A percentile compares a stretch with the other conserved stretches of the same genome.
Conservation (phyloP, 768 basidiomycete species). For the Multifurca ochricompacta region DNA sequence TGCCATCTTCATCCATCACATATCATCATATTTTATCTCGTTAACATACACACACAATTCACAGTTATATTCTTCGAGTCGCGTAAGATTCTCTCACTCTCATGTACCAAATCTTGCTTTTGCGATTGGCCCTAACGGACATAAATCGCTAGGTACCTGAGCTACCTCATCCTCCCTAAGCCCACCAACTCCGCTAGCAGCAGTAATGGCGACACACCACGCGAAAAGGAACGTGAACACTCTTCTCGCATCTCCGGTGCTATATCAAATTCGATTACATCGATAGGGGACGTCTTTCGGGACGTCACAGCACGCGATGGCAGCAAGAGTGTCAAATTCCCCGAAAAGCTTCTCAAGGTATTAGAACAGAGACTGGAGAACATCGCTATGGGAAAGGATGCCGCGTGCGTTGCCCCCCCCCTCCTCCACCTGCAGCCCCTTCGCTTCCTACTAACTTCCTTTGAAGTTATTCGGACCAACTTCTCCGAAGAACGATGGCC, state of each 20-base stretch:
- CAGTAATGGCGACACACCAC: slow-evolving; percentile 28
- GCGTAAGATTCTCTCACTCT: slow-evolving; percentile 47
- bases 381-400: slow-evolving; percentile 90
- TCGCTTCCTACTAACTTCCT: neutral
- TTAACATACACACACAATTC: slow-evolving; percentile 9
- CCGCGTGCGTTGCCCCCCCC: slow-evolving; percentile 52
- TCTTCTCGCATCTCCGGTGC: slow-evolving; percentile 59
- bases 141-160: slow-evolving; percentile 48
- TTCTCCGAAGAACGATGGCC: slow-evolving; percentile 83
- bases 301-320: slow-evolving; percentile 56
- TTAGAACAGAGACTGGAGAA: slow-evolving; percentile 84
- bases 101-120: neutral
- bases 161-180: slow-evolving; percentile 63
- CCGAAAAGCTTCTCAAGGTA: slow-evolving; percentile 87
- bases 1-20: too few species aligned
- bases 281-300: slow-evolving; percentile 73
- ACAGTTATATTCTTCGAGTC: slow-evolving; percentile 74
- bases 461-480: slow-evolving; percentile 77
- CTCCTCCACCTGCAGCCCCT: neutral
- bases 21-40: slow-evolving; percentile 10
- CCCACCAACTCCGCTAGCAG: slow-evolving; percentile 27
- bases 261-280: slow-evolving; percentile 45
- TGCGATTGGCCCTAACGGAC: neutral
- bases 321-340: slow-evolving; percentile 83
- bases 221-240: slow-evolving; percentile 51